Percentiles rank a stretch among this genome's conserved stretches.
Evolutionary conservation across 2,329 filamentous ascomycete species (phyloP).

Genomic region (Botrytis aclada): DNA sequence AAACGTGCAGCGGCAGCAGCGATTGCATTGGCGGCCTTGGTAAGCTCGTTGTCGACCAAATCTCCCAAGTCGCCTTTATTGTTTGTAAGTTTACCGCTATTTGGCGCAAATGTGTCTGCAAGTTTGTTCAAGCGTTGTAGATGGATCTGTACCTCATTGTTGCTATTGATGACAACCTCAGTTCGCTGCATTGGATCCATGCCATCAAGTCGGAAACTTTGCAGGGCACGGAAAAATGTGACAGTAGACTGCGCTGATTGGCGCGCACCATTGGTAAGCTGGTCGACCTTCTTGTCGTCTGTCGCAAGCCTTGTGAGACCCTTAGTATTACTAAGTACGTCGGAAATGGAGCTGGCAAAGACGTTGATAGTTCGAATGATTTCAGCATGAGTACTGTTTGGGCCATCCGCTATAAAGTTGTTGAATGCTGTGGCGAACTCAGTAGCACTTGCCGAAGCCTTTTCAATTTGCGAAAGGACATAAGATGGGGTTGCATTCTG

Average conservation of each 20-base stretch:
- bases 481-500: slow-evolving; percentile 95
- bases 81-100: slow-evolving; percentile 74
- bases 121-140: slow-evolving; percentile 91
- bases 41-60: slow-evolving; percentile 86
- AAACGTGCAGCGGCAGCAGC: slow-evolving; percentile 86
- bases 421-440: slow-evolving; percentile 98
- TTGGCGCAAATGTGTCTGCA: slow-evolving; percentile 86
- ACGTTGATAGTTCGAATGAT: slow-evolving; percentile 91
- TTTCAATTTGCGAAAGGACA: slow-evolving; percentile 94
- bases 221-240: slow-evolving; percentile 89
- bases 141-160: slow-evolving; percentile 92
- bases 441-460: slow-evolving; percentile 88
- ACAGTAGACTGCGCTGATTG: slow-evolving; percentile 84
- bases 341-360: slow-evolving; percentile 85
- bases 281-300: slow-evolving; percentile 90
- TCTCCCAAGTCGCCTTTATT: slow-evolving; percentile 86
- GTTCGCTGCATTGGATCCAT: slow-evolving; percentile 90
- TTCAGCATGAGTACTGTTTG: slow-evolving; percentile 82
- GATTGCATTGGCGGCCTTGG: slow-evolving; percentile 92
- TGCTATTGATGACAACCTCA: slow-evolving; percentile 95
- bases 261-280: slow-evolving; percentile 76
- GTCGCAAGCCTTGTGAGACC: slow-evolving; percentile 88
- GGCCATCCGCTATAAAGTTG: slow-evolving; percentile 95
- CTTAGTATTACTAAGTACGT: slow-evolving; percentile 95
- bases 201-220: slow-evolving; percentile 89